Conservation (phyloP, 2,329 filamentous ascomycete species). For the Fusarium poae region DNA sequence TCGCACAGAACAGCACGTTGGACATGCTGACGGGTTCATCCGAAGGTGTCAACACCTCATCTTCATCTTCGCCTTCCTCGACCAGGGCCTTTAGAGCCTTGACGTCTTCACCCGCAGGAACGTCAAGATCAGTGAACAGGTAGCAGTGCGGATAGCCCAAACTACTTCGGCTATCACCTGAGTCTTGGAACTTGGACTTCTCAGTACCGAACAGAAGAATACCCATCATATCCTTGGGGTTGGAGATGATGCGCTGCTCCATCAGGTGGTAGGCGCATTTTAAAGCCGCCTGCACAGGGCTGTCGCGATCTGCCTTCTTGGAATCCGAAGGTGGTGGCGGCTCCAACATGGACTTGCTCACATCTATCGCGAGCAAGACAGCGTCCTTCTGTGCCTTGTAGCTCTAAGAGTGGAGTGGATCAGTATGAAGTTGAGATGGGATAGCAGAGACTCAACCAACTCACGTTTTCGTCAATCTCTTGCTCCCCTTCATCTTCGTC, state of each 20-base stretch:
- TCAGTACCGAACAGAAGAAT: conserved; percentile 92
- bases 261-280: conserved; percentile 96
- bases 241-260: conserved; percentile 98
- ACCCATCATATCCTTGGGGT: conserved; percentile 97
- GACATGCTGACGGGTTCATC: conserved; percentile 81
- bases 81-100: conserved; percentile 81
- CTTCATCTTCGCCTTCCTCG: conserved; percentile 80
- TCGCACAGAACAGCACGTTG: conserved; percentile 92
- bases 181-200: conserved; percentile 81
- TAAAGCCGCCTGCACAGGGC: conserved; percentile 83
- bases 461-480: conserved; percentile 72
- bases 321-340: conserved; percentile 72
- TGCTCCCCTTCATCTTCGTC: conserved; percentile 75
- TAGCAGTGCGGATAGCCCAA: conserved; percentile 91
- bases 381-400: conserved; percentile 97
- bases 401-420: conserved; percentile 64
- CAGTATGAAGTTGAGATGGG: conserved; percentile 15
- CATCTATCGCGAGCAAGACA: conserved; percentile 95
- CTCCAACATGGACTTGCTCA: conserved; percentile 88
- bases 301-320: conserved; percentile 84
- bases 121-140: conserved; percentile 86
- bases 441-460: conserved; percentile 37
- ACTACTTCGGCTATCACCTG: conserved; percentile 69
- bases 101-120: conserved; percentile 89
- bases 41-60: conserved; percentile 77